These are phyloP conservation scores for Penicillium janthinellum DNA, from an alignment of 2,329 filamentous ascomycete species.

Conservation along the genomic window DNA sequence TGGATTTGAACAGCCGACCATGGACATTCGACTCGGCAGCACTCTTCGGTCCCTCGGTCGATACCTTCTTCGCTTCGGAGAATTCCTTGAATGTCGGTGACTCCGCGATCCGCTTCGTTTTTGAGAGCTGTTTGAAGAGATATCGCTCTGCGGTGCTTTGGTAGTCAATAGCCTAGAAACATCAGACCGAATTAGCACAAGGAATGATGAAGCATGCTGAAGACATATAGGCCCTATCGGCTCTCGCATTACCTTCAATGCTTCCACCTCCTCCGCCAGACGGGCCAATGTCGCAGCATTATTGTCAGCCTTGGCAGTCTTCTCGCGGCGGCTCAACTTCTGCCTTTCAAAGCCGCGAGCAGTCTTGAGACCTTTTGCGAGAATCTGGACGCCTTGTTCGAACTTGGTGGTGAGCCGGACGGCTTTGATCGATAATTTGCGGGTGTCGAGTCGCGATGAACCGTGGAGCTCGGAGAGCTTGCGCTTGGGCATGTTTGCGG, in stretches of 20 bases:
- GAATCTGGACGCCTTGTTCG: constrained; percentile 51
- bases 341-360: constrained; percentile 65
- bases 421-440: constrained; percentile 36
- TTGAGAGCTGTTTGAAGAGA: constrained; percentile 58
- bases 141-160: constrained; percentile 54
- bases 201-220: neutral
- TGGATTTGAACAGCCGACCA: constrained; percentile 62
- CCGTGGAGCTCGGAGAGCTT: constrained; percentile 41
- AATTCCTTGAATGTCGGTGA: constrained; percentile 51
- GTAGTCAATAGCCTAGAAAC: constrained; percentile 52
- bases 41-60: constrained; percentile 43
- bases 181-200: constrained; percentile 3
- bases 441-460: constrained; percentile 22
- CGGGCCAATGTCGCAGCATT: constrained; percentile 46
- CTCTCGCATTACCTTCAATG: constrained; percentile 53
- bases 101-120: constrained; percentile 59
- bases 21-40: constrained; percentile 58
- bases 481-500: constrained; percentile 42
- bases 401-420: constrained; percentile 51
- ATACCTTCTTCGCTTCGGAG: constrained; percentile 40
- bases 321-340: constrained; percentile 62
- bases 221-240: too few species aligned
- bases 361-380: constrained; percentile 58
- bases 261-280: constrained; percentile 57
- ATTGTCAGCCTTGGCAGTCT: constrained; percentile 52